These are phyloP conservation scores for Volvox reticuliferus DNA, from an alignment of 139 green algal genomes.

Conservation along the genomic window DNA sequence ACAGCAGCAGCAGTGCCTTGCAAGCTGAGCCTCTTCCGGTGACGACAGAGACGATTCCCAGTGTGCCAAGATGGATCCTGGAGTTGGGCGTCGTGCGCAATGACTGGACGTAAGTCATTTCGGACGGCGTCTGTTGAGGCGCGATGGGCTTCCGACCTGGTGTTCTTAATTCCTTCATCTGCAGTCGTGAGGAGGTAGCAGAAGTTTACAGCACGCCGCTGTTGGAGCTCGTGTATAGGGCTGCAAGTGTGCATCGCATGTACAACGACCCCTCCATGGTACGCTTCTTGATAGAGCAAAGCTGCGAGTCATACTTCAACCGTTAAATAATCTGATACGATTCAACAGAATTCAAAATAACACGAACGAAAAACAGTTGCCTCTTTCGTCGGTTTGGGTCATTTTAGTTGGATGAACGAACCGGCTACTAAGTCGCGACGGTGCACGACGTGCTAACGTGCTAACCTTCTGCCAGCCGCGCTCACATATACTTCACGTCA, in stretches of 20 bases:
- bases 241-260: slow-evolving; percentile 90
- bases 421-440: no score
- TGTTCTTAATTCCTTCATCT: background rate
- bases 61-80: slow-evolving; percentile 63
- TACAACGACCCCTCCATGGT: slow-evolving; percentile 94
- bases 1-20: background rate
- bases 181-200: slow-evolving; percentile 90
- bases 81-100: slow-evolving; percentile 83
- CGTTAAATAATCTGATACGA: no score
- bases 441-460: no score
- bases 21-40: slow-evolving; percentile 44
- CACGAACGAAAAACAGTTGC: no score
- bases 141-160: background rate
- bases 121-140: background rate
- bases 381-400: no score
- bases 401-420: no score
- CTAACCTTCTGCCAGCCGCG: no score
- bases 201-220: slow-evolving; percentile 92
- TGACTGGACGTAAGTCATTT: slow-evolving; percentile 83
- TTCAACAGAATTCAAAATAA: no score
- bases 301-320: no score
- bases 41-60: background rate
- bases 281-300: background rate
- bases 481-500: no score
- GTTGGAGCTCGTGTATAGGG: slow-evolving; percentile 93